These are phyloP conservation scores for Lepidium campestre DNA, from an alignment of 441 rosid genomes.

Conservation along the genomic window DNA sequence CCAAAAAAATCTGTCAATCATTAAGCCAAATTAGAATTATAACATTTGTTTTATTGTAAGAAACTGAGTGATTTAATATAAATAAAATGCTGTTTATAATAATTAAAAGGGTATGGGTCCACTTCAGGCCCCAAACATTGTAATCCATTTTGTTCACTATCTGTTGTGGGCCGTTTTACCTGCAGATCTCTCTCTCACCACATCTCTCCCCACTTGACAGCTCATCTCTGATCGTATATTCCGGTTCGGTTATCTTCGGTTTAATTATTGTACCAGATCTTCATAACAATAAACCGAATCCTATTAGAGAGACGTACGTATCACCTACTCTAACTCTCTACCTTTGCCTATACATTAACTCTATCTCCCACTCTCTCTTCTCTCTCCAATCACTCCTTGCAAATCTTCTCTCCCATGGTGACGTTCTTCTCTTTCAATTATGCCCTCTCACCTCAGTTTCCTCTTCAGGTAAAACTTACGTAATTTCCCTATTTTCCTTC, in stretches of 20 bases:
- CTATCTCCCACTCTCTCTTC: background rate
- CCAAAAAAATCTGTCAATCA: background rate
- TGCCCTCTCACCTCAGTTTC: constrained; percentile 31
- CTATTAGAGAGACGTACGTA: constrained; percentile 18
- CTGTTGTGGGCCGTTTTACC: constrained; percentile 17
- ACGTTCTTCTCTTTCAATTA: constrained; percentile 27
- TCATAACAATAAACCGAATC: constrained; percentile 17
- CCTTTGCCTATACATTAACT: constrained; percentile 13
- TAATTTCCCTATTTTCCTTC: background rate
- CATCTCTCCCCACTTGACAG: constrained; percentile 3
- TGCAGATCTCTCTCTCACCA: background rate
- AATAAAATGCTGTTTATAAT: background rate
- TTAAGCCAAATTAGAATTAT: background rate
- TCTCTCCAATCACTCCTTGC: constrained; percentile 16
- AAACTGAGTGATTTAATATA: background rate
- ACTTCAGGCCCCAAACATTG: background rate
- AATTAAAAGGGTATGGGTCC: constrained; percentile 12
- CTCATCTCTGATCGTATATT: background rate
- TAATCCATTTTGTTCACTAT: constrained; percentile 6
- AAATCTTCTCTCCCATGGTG: constrained; percentile 32
- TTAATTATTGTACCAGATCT: background rate
- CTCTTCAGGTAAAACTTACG: constrained; percentile 15
- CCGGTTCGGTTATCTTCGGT: constrained; percentile 10
- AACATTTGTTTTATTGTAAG: background rate
- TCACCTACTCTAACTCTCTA: background rate